These are phyloP conservation scores for Fusarium miscanthi DNA, from an alignment of 2,329 filamentous ascomycete species.

Conservation along the genomic window DNA sequence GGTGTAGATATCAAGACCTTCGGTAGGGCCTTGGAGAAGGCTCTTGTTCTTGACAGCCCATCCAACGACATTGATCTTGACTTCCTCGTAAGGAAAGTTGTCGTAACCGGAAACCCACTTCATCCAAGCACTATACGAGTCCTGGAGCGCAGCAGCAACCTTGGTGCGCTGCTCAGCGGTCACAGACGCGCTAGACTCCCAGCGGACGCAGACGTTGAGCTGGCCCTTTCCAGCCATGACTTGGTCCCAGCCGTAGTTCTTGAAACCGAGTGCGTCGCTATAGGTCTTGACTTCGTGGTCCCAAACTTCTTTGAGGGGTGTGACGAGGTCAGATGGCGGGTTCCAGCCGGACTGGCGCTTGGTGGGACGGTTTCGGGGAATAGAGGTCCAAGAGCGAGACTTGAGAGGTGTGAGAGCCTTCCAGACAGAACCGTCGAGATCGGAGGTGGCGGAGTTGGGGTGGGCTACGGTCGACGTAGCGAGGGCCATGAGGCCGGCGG, in stretches of 20 bases:
- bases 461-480: slow-evolving; percentile 40
- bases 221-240: slow-evolving; percentile 48
- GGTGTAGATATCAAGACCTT: slow-evolving; percentile 56
- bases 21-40: slow-evolving; percentile 53
- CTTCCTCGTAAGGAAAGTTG: slow-evolving; percentile 54
- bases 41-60: slow-evolving; percentile 55
- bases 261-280: slow-evolving; percentile 42
- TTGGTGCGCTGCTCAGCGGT: slow-evolving; percentile 53
- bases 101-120: slow-evolving; percentile 57
- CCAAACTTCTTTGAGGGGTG: slow-evolving; percentile 48
- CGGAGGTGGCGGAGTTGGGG: slow-evolving; percentile 33
- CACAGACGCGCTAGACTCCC: slow-evolving; percentile 54
- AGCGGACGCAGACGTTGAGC: slow-evolving; percentile 54
- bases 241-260: slow-evolving; percentile 52
- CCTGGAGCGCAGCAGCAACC: slow-evolving; percentile 50
- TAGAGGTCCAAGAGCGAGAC: slow-evolving; percentile 14
- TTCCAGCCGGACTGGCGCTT: slow-evolving; percentile 47
- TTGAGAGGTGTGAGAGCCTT: slow-evolving; percentile 33
- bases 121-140: slow-evolving; percentile 55
- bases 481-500: slow-evolving; percentile 35
- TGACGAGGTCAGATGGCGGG: slow-evolving; percentile 43
- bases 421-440: slow-evolving; percentile 48
- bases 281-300: slow-evolving; percentile 47
- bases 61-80: slow-evolving; percentile 55
- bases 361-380: slow-evolving; percentile 40